Percentiles rank a stretch among this genome's conserved stretches.
These are phyloP conservation scores for Orbilia quercus DNA, from an alignment of 2,329 filamentous ascomycete genomes.

Conservation along the genomic window DNA sequence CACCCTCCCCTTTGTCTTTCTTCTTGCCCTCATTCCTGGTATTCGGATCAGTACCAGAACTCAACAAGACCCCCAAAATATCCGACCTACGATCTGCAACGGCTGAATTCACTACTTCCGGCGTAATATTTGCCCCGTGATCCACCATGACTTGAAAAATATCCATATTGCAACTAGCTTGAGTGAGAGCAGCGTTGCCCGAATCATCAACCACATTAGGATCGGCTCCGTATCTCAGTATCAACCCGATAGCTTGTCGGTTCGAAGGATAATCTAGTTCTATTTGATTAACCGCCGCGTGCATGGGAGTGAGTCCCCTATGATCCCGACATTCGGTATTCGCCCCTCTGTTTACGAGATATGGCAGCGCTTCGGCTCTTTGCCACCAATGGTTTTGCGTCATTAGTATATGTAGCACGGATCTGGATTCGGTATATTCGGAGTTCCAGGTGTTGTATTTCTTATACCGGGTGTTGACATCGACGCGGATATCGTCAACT, in stretches of 20 bases:
- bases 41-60: conserved; percentile 4
- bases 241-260: conserved; percentile 7
- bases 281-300: conserved; percentile 1
- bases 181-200: not conserved
- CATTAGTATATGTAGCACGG: conserved; percentile 1
- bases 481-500: conserved; percentile 12
- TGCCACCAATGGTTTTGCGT: conserved; percentile 22
- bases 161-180: not conserved
- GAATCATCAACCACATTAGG: not conserved
- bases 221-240: conserved; percentile 1
- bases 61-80: conserved; percentile 3
- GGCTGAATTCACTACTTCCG: conserved; percentile 6
- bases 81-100: conserved; percentile 2
- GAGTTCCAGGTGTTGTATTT: not conserved
- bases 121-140: conserved; percentile 11
- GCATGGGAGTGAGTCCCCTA: conserved; percentile 1
- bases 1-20: too few relatives aligned
- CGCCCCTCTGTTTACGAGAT: conserved; percentile 6
- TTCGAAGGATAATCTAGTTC: not conserved
- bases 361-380: conserved; percentile 14
- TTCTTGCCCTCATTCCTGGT: not conserved
- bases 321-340: not conserved
- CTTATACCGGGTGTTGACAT: conserved; percentile 13
- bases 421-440: not conserved
- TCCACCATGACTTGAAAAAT: conserved; percentile 4